Evolutionary conservation across 805 yeast genomes (phyloP).

Genomic region (Candida ovalis): DNA sequence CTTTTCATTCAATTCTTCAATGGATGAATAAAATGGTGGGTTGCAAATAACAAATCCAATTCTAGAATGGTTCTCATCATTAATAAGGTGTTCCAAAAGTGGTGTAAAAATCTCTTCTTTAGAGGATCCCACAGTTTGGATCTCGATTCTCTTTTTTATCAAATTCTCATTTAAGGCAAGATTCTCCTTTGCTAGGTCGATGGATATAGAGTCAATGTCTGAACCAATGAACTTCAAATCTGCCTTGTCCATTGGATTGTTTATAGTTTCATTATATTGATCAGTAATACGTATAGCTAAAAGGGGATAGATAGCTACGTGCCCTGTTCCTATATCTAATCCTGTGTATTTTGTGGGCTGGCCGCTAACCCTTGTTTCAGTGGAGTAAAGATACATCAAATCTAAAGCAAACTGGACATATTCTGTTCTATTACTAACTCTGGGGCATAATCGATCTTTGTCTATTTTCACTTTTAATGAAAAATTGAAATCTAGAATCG

Average conservation of each 20-base stretch:
- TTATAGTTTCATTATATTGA: conserved; percentile 10
- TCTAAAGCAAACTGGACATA: conserved; percentile 23
- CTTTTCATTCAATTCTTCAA: conserved; percentile 29
- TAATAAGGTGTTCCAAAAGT: conserved; percentile 1
- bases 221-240: conserved; percentile 33
- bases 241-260: conserved; percentile 2
- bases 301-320: conserved; percentile 44
- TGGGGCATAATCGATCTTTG: conserved; percentile 28
- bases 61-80: background rate
- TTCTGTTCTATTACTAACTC: conserved; percentile 28
- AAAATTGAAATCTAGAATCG: conserved; percentile 16
- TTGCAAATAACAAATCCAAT: conserved; percentile 42
- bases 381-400: conserved; percentile 3
- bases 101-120: conserved; percentile 15
- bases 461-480: conserved; percentile 15
- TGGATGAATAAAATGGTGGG: conserved; percentile 47
- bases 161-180: conserved; percentile 24
- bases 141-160: background rate
- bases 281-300: conserved; percentile 27
- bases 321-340: conserved; percentile 50
- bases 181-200: conserved; percentile 28
- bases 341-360: conserved; percentile 17
- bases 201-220: conserved; percentile 37
- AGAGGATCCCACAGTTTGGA: background rate
- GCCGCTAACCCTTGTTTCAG: background rate